Evolutionary conservation across 768 basidiomycete genomes (phyloP).

Genomic region (Amanita pallidorosea): DNA sequence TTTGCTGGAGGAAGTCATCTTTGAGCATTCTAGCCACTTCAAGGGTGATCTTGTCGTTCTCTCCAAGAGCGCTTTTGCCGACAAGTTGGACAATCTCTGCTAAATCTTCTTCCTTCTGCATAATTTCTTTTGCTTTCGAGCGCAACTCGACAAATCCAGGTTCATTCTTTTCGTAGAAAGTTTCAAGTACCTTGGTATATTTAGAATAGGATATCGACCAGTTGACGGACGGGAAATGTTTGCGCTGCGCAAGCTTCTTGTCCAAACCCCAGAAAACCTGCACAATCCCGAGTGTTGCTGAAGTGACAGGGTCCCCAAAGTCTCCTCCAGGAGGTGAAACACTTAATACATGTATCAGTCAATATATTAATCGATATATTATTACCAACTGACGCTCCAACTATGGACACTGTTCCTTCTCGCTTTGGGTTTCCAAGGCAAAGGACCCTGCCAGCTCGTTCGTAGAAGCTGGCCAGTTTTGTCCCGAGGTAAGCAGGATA

Average conservation of each 20-base stretch:
- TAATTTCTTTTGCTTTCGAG: conserved; percentile 87
- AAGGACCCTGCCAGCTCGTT: conserved; percentile 92
- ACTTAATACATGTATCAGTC: conserved; percentile 28
- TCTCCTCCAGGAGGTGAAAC: conserved; percentile 99
- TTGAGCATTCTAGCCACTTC: conserved; percentile 97
- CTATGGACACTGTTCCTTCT: conserved; percentile 93
- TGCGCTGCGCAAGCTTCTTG: conserved; percentile 97
- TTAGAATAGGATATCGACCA: conserved; percentile 99
- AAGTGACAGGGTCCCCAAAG: conserved; percentile 97
- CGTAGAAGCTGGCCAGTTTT: conserved; percentile 96
- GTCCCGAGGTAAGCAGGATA: conserved; percentile 97
- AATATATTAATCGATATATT: neutral
- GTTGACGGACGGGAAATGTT: conserved; percentile 99
- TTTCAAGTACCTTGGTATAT: conserved; percentile 88
- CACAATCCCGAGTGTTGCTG: conserved; percentile 95
- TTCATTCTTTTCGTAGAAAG: conserved; percentile 82
- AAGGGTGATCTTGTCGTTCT: conserved; percentile 95
- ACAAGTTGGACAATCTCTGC: conserved; percentile 99
- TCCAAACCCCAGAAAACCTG: conserved; percentile 99
- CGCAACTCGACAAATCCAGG: conserved; percentile 95
- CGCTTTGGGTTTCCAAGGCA: conserved; percentile 85
- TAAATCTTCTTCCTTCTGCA: conserved; percentile 97
- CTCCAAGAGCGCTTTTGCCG: conserved; percentile 94
- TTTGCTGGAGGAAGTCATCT: conserved; percentile 96
- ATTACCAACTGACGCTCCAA: conserved; percentile 76